Conservation (phyloP, 805 yeast species). For the Cyberlindnera nakhonratchasimensis region DNA sequence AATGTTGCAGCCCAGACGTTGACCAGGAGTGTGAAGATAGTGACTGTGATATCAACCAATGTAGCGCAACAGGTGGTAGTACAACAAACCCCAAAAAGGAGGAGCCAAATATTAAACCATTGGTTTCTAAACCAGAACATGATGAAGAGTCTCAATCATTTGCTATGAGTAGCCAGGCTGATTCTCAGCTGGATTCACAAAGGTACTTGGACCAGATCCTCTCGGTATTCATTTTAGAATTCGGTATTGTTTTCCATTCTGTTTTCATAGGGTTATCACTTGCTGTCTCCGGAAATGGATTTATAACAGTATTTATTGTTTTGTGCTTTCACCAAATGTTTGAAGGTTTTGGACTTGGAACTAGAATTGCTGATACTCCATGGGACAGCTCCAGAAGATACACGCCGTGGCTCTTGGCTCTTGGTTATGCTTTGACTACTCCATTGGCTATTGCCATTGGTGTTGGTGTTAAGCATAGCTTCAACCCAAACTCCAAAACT, state of each 20-base stretch:
- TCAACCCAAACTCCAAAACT: conserved; percentile 53
- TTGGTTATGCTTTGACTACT: conserved; percentile 52
- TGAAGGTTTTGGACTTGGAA: conserved; percentile 83
- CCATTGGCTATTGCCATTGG: conserved; percentile 81
- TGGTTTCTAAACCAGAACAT: too few species aligned
- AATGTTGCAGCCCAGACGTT: too few species aligned
- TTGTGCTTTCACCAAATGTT: conserved; percentile 73
- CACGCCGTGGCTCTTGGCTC: conserved; percentile 57
- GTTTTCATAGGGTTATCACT: conserved; percentile 75
- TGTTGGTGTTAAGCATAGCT: conserved; percentile 63
- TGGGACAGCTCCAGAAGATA: conserved; percentile 34
- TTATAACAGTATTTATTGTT: conserved; percentile 67
- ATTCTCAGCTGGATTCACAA: too few species aligned
- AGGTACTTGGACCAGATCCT: conserved; percentile 54
- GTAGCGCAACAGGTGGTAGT: too few species aligned
- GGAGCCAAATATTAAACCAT: too few species aligned
- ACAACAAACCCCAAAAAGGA: too few species aligned
- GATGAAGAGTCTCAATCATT: conserved; percentile 43
- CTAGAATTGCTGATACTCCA: conserved; percentile 59
- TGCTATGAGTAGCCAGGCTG: too few species aligned
- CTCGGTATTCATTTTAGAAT: conserved; percentile 60
- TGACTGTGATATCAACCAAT: too few species aligned
- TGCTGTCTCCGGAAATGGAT: conserved; percentile 76
- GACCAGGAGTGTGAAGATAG: too few species aligned
- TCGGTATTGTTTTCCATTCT: conserved; percentile 81